phyloP scores from a whole-genome alignment of 306 rosid genomes.

The Inga oerstediana region DNA sequence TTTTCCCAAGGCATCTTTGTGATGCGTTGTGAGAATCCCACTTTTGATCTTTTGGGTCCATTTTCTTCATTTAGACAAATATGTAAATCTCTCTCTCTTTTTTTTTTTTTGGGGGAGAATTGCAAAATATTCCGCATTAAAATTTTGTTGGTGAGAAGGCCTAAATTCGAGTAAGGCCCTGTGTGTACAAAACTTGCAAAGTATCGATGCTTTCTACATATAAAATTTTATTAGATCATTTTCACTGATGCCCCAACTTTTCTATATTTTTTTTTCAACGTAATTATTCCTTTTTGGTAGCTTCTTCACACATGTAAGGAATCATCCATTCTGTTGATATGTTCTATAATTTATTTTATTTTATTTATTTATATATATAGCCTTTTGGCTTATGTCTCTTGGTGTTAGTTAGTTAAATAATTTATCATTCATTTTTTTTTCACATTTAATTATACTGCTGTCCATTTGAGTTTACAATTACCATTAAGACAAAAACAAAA shows the following conservation, averaged over 20 bases:
- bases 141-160: too few species aligned
- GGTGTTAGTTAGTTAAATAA: background rate
- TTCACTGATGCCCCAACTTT: too few species aligned
- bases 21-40: constrained; percentile 5
- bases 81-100: too few species aligned
- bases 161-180: too few species aligned
- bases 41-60: background rate
- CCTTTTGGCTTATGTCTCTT: background rate
- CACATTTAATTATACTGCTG: background rate
- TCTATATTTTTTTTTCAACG: background rate
- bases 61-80: background rate
- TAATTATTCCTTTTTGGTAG: background rate
- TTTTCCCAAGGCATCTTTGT: constrained; percentile 24
- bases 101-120: too few species aligned
- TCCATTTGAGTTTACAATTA: background rate
- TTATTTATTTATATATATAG: background rate
- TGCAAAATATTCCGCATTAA: too few species aligned
- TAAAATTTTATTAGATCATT: too few species aligned
- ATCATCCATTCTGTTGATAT: background rate
- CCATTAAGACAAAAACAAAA: background rate
- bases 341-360: background rate
- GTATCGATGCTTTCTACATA: too few species aligned
- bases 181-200: too few species aligned
- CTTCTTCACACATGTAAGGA: constrained; percentile 19
- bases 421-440: background rate